phyloP scores from a whole-genome alignment of 1,284 basidiomycete species.

The Farysia itapuensis region DNA sequence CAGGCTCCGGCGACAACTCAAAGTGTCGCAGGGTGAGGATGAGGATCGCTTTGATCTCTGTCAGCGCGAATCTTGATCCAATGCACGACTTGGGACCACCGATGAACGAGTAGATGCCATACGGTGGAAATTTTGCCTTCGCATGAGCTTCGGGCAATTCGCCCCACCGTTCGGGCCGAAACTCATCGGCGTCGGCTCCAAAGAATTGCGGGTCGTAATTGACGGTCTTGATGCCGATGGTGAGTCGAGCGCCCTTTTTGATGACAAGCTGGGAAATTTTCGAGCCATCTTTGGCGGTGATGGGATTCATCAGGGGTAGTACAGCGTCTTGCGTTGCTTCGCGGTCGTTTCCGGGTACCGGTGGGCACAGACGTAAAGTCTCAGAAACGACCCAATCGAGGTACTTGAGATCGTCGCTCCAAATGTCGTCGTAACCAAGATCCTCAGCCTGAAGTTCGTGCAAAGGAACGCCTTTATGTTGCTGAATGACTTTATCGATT shows the following conservation, averaged over 20 bases:
- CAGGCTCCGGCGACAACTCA: slow-evolving; percentile 18
- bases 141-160: slow-evolving; percentile 27
- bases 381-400: slow-evolving; percentile 48
- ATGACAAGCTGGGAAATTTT: slow-evolving; percentile 31
- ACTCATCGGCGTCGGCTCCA: slow-evolving; percentile 45
- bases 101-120: slow-evolving; percentile 29
- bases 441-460: slow-evolving; percentile 13
- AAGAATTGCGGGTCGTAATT: slow-evolving; percentile 41
- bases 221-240: slow-evolving; percentile 45
- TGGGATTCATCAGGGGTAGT: slow-evolving; percentile 40
- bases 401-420: slow-evolving; percentile 34
- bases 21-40: slow-evolving; percentile 17
- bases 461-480: slow-evolving; percentile 23
- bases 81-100: slow-evolving; percentile 43
- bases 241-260: slow-evolving; percentile 39
- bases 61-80: slow-evolving; percentile 36
- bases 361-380: slow-evolving; percentile 44
- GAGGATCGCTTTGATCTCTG: slow-evolving; percentile 40
- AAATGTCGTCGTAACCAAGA: slow-evolving; percentile 35
- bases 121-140: slow-evolving; percentile 34
- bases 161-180: slow-evolving; percentile 49
- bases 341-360: slow-evolving; percentile 47
- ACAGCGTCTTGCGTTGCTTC: slow-evolving; percentile 31
- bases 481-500: neutral
- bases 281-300: slow-evolving; percentile 61